Evolutionary conservation across 371 early-diverging fungal genomes (phyloP), one percentile per base, ranked within the genome.

Genomic region (Mucor saturninus): DNA sequence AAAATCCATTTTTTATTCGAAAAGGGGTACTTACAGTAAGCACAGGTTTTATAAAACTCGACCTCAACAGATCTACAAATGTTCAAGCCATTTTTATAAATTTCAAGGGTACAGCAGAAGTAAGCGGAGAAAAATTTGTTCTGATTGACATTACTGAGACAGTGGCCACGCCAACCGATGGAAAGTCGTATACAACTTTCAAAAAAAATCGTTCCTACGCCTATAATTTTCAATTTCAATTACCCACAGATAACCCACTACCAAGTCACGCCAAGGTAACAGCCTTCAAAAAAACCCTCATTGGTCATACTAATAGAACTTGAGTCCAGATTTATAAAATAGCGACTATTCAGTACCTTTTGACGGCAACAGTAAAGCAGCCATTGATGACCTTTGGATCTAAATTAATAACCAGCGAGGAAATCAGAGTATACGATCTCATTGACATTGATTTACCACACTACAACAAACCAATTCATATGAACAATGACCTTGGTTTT

Each of bases 301-400:
- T 11, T 28, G 14, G 32, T 21, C 14, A 11, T 40, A 13, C 37
- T 30, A 29, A 39, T 29, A 14, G 14, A 51, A 46, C 21, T 42
- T 42, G 15, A n/a, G 3, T 5, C 15, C 32, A 68, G 69, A 60
- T 68, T 40, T 49, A 60, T 29, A 68, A 64, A 68, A 38, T 56
- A n/a, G 69, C 42, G 3, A 60, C 38, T 11, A 37, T 68, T 5
- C 11, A 2, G 5, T 68, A 64, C 29, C 35, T 40, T 15, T 31
- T 68, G 8, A 68, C 64, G 35, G 69, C 69, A 26, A 60, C 42
- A 7, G 61, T 56, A 51, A 68, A 68, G 26, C 64, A 64, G 45
- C 69, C 61, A 32, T 50, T n/a, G 8, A 42, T 63, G 26, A 64
- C 56, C n/a, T 32, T 64, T 28, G 21, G 21, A 21, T 21, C 56